Conservation (phyloP, 495 filamentous ascomycete genomes). For the Margaritispora aquatica region DNA sequence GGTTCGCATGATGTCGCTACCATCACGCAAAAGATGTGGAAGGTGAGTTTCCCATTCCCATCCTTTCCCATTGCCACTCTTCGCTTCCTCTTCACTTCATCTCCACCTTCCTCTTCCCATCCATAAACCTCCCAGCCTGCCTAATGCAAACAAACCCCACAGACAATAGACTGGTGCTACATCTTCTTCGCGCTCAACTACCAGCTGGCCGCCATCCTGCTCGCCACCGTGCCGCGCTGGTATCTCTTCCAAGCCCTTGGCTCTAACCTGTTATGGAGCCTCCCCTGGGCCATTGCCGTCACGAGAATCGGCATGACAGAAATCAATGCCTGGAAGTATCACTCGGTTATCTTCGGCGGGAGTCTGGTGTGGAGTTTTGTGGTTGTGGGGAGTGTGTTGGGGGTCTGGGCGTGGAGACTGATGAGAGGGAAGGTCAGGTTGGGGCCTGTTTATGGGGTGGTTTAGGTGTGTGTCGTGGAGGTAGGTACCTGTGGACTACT, state of each 20-base stretch:
- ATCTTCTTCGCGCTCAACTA: constrained; percentile 63
- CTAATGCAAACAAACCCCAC: no score
- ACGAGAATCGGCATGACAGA: constrained; percentile 38
- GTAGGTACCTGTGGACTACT: no score
- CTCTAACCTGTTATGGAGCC: constrained; percentile 60
- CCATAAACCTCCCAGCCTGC: no score
- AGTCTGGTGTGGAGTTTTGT: constrained; percentile 61
- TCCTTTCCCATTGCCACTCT: neutral
- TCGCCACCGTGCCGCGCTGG: constrained; percentile 61
- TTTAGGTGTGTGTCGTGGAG: neutral
- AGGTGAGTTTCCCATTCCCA: constrained; percentile 16
- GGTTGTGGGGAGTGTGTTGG: constrained; percentile 43
- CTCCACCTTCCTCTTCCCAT: no score
- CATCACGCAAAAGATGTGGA: constrained; percentile 66
- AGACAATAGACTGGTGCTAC: constrained; percentile 67
- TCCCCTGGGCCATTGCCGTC: constrained; percentile 67
- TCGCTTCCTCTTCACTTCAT: no score
- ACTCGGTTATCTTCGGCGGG: constrained; percentile 64
- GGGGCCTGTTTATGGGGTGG: neutral
- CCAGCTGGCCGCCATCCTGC: constrained; percentile 58
- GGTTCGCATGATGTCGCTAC: constrained; percentile 46
- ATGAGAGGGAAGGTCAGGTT: constrained; percentile 35
- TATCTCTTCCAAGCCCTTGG: constrained; percentile 60
- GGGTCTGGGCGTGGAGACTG: constrained; percentile 51
- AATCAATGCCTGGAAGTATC: constrained; percentile 59